A percentile compares a stretch with the other conserved stretches of the same genome.
phyloP scores from a whole-genome alignment of 108 stramenopile species.

The Nitzschia sp. region DNA sequence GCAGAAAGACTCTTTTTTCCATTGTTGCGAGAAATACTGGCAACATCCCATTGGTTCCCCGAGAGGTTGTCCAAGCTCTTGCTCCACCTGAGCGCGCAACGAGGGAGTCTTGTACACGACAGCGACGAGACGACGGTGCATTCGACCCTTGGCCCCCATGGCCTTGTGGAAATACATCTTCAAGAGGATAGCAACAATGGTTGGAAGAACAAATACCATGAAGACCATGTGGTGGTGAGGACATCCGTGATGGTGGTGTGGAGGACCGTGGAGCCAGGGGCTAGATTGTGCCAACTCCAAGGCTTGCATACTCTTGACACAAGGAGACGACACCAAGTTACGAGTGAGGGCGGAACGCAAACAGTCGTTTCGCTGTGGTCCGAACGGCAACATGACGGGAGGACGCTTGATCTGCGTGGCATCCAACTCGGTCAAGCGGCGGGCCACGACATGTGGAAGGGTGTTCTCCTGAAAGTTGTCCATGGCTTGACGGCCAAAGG shows the following conservation, averaged over 20 bases:
- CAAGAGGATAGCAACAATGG: too few relatives aligned
- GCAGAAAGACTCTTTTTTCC: too few relatives aligned
- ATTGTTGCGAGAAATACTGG: too few relatives aligned
- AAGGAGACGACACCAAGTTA: slow-evolving; percentile 11
- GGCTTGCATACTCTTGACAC: slow-evolving; percentile 23
- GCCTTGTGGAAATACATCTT: too few relatives aligned
- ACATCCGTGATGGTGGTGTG: too few relatives aligned
- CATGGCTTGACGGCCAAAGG: slow-evolving; percentile 14
- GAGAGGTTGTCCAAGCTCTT: slow-evolving; percentile 25
- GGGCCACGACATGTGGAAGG: slow-evolving; percentile 27
- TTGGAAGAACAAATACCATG: too few relatives aligned
- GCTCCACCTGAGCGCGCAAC: slow-evolving; percentile 30
- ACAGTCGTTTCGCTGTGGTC: slow-evolving; percentile 33
- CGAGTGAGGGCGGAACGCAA: slow-evolving; percentile 24
- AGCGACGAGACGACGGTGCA: slow-evolving; percentile 19
- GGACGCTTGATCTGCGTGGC: slow-evolving; percentile 17
- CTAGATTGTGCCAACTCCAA: slow-evolving; percentile 1
- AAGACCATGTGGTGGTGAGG: too few relatives aligned
- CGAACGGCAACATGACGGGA: slow-evolving; percentile 18
- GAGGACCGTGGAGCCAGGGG: too few relatives aligned
- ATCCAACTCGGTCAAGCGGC: slow-evolving; percentile 46
- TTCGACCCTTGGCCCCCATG: not conserved
- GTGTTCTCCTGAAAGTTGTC: slow-evolving; percentile 2
- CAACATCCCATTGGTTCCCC: too few relatives aligned
- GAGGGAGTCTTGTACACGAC: slow-evolving; percentile 32